These are phyloP conservation scores for Persicaria maculosa DNA, from an alignment of 148 eudicot species.

Conservation along the genomic window DNA sequence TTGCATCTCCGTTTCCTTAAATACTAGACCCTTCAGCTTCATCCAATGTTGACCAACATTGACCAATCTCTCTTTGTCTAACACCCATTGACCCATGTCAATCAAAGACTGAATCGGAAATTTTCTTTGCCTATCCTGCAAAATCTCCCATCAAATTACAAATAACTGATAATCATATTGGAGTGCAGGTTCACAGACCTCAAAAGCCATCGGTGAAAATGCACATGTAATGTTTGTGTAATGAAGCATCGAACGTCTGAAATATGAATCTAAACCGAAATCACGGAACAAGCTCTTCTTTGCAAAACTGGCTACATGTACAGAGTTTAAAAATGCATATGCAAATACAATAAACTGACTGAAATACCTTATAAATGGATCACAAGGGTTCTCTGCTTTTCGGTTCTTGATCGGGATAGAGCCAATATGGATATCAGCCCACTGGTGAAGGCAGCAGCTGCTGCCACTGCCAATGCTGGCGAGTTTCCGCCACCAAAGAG, in stretches of 20 bases:
- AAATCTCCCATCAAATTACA: no score
- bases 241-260: neutral
- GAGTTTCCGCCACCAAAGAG: constrained; percentile 10
- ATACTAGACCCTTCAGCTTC: no score
- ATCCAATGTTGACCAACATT: no score
- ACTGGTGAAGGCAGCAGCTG: constrained; percentile 4
- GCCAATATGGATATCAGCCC: constrained; percentile 10
- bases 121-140: no score
- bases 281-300: neutral
- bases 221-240: neutral
- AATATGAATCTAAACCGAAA: neutral
- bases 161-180: no score
- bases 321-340: neutral
- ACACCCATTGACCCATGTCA: neutral
- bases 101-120: neutral
- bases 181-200: neutral
- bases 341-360: neutral
- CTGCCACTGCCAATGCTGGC: constrained; percentile 1
- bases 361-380: constrained; percentile 9
- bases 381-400: constrained; percentile 6
- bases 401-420: constrained; percentile 5
- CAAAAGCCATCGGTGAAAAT: neutral
- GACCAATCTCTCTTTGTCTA: neutral
- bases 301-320: constrained; percentile 1
- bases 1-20: neutral